Percentiles rank a stretch among this genome's conserved stretches.
These are phyloP conservation scores for Salix suchowensis DNA, from an alignment of 345 rosid species.

Conservation along the genomic window DNA sequence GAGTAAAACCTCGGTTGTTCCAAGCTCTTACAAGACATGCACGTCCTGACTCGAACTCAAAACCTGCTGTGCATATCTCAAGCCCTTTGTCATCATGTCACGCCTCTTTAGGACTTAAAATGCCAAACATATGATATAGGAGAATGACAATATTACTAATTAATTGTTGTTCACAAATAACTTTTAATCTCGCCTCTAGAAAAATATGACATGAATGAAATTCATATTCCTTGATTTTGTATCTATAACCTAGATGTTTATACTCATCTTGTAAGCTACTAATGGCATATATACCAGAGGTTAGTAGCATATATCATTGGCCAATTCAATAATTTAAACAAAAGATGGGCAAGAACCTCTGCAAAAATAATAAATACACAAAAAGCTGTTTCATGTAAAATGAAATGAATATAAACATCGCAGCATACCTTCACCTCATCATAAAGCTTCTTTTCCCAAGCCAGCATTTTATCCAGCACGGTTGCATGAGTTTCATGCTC, in stretches of 20 bases:
- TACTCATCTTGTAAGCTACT: background rate
- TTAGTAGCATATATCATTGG: background rate
- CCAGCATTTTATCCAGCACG: slow-evolving; percentile 90
- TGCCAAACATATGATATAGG: background rate
- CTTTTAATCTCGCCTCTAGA: background rate
- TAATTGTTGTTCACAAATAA: background rate
- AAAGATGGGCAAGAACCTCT: background rate
- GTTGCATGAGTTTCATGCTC: slow-evolving; percentile 94
- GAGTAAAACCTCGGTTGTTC: no score
- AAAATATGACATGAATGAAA: no score
- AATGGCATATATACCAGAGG: background rate
- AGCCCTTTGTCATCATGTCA: no score
- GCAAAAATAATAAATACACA: background rate
- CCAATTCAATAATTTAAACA: background rate
- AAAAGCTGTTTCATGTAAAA: background rate
- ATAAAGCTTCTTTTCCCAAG: slow-evolving; percentile 97
- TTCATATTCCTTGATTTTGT: no score
- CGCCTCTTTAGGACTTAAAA: no score
- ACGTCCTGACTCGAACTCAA: no score
- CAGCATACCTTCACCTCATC: slow-evolving; percentile 89
- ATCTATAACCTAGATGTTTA: no score
- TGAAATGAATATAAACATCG: background rate
- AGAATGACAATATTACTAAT: background rate
- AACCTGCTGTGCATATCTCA: no score
- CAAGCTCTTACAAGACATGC: no score